These are phyloP conservation scores for Helenozyma rhizophorensis DNA, from an alignment of 805 yeast genomes.

Conservation along the genomic window DNA sequence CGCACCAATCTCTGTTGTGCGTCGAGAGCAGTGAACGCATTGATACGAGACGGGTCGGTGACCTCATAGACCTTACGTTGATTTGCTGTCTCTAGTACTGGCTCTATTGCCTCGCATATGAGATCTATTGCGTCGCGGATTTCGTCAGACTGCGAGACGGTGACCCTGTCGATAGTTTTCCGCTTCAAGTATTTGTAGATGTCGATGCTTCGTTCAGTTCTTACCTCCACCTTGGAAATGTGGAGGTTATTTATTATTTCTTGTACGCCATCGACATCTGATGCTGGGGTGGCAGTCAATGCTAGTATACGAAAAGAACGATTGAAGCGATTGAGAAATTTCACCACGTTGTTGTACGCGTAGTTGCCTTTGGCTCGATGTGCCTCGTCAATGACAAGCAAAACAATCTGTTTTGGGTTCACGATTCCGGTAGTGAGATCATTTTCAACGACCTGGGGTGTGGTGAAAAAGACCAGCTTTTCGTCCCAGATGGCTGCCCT, in stretches of 20 bases:
- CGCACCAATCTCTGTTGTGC: conserved; percentile 54
- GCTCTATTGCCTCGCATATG: conserved; percentile 61
- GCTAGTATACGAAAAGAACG: conserved; percentile 74
- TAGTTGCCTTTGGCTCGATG: conserved; percentile 90
- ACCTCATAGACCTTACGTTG: conserved; percentile 59
- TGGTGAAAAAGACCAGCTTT: conserved; percentile 82
- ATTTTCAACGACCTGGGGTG: conserved; percentile 95
- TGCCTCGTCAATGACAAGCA: conserved; percentile 91
- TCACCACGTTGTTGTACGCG: conserved; percentile 81
- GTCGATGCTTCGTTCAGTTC: conserved; percentile 83
- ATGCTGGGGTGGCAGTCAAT: conserved; percentile 93
- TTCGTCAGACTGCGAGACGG: conserved; percentile 50
- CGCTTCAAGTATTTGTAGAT: conserved; percentile 72
- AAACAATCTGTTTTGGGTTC: conserved; percentile 68
- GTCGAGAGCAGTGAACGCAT: conserved; percentile 68
- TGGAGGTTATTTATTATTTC: conserved; percentile 68
- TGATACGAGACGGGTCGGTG: conserved; percentile 62
- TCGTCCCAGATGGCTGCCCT: conserved; percentile 75
- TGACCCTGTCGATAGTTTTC: conserved; percentile 56
- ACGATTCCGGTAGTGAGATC: conserved; percentile 73
- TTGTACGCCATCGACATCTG: conserved; percentile 84
- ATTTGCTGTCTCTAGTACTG: conserved; percentile 60
- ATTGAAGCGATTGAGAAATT: conserved; percentile 54
- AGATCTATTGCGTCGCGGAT: conserved; percentile 53
- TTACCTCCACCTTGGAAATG: conserved; percentile 74